Base-by-base conservation (phyloP, 1,284 basidiomycete species). In the Dichomitus squalens region DNA sequence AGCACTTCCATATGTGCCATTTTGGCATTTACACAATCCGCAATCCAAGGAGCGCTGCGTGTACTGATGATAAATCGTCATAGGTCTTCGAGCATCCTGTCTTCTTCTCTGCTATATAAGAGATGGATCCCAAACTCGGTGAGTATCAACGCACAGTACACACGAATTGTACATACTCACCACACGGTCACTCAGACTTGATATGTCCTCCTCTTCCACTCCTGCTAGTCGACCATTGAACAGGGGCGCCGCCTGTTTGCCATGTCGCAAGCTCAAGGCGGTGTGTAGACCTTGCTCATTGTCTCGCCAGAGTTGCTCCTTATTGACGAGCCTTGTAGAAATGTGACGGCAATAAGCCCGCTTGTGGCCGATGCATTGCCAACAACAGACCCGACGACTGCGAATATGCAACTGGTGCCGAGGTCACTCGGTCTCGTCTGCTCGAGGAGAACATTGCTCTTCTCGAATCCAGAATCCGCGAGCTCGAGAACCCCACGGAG, bases 391-490 rank as follows among this genome's bases (percentile, higher is more conserved):
- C 61, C 14, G 66, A 68, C 16, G 71, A 71, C 40, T 72, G 71
- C 61, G 68, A 70, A 21, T 72, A 72, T 36, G 65, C 68, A 16
- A 67, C 68, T 16, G 63, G 64, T 1, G 65, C 66, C 52, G 68
- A 68, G 14, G 56, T 64, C 3, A 70, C 70, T 3, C 41, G 63
- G 5, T 66, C 68, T 3, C 70, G 69, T 36, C 55, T 70, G 14
- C 65, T 72, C 27, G 70, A 72, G 47, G 68, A 72, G 55, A 67
- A 70, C 39, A 70, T 72, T 33, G 61, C 70, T 2, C 59, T 67
- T 2, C 65, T 72, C 9, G 70, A 71, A 44, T 57, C 64, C 12
- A 64, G 70, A 23, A 70, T 72, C 21, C 57, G 58, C 3, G 70
- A 71, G 44, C 64, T 72, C 0, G 70, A 72, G 48, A 64, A 67